These are phyloP conservation scores for Irpex lacteus DNA, from an alignment of 1,284 basidiomycete species.

Conservation along the genomic window DNA sequence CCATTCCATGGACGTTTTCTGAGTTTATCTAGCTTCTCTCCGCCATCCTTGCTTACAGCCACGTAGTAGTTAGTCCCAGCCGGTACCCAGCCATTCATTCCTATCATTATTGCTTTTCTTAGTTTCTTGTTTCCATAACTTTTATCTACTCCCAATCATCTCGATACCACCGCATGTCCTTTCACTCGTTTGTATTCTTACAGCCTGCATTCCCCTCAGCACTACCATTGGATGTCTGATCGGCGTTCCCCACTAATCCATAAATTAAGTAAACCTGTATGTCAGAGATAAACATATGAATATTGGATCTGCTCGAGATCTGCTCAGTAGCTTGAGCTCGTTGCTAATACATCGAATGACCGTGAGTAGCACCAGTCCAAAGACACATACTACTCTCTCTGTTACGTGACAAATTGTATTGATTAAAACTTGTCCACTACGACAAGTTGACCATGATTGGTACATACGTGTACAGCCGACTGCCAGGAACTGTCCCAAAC, in stretches of 20 bases:
- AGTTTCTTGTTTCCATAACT: not conserved
- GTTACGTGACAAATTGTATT: too few relatives aligned
- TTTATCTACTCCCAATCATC: conserved; percentile 5
- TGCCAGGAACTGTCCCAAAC: too few relatives aligned
- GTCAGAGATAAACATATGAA: not conserved
- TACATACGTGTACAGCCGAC: too few relatives aligned
- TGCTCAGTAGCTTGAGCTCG: too few relatives aligned
- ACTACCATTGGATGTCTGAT: too few relatives aligned
- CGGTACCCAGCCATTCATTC: conserved; percentile 7
- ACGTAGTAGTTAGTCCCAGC: not conserved
- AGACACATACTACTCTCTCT: too few relatives aligned
- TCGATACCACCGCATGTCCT: conserved; percentile 1
- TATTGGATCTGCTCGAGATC: too few relatives aligned
- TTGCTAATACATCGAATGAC: too few relatives aligned
- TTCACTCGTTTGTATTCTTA: not conserved
- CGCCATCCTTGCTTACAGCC: not conserved
- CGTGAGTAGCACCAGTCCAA: too few relatives aligned
- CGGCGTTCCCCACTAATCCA: not conserved
- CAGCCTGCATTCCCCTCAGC: not conserved
- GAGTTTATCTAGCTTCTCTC: conserved; percentile 13
- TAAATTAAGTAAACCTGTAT: not conserved
- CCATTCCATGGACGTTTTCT: conserved; percentile 80
- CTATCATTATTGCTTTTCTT: not conserved
- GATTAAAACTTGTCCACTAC: too few relatives aligned
- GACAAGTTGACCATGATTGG: too few relatives aligned